Evolutionary conservation across 2,329 filamentous ascomycete genomes (phyloP), one percentile per base, ranked within the genome.

Genomic region (Paracoccidioides lutzii): DNA sequence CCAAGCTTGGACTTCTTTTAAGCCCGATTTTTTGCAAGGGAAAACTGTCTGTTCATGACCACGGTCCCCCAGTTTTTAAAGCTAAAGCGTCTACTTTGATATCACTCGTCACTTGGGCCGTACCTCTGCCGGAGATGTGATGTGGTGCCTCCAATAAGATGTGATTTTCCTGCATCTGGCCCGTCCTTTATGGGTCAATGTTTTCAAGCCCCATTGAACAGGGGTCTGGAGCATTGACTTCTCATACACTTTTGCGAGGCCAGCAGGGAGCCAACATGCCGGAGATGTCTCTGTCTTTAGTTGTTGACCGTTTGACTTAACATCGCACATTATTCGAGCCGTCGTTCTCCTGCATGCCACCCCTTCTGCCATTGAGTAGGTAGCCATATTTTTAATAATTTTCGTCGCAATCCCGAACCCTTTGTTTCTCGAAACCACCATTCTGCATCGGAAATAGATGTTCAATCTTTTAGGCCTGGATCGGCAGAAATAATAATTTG

Each of bases 111-210:
- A 22, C 44, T 30, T 52, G 28, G 54, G 54, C 58, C 53, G 57
- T 52, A 58, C 14, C 14, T 42, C 57, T 50, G 51, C 56, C 38
- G 55, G 40, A 49, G 57, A 59, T 62, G 59, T 59, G 62, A 68
- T 66, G 64, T 68, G 66, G 67, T 65, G 60, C 61, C 62, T 67
- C 62, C 61, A 60, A 59, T 61, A 58, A 57, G 56, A 43, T 53
- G 57, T 52, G 58, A 58, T 59, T 63, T 63, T 54, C 57, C 56
- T 62, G 62, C 61, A 64, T 62, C 58, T 60, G 58, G 62, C 55
- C 60, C 57, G 60, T 61, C 58, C 56, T 48, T 55, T 49, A 57
- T 55, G 1, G 22, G 43, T 48, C 52, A 32, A 42, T 37, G 55
- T 55, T 52, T 57, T 45, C 30, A 53, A 49, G 53, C 53, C 53